Conservation (phyloP, 2,329 filamentous ascomycete species). For the Bertia moriformis region DNA sequence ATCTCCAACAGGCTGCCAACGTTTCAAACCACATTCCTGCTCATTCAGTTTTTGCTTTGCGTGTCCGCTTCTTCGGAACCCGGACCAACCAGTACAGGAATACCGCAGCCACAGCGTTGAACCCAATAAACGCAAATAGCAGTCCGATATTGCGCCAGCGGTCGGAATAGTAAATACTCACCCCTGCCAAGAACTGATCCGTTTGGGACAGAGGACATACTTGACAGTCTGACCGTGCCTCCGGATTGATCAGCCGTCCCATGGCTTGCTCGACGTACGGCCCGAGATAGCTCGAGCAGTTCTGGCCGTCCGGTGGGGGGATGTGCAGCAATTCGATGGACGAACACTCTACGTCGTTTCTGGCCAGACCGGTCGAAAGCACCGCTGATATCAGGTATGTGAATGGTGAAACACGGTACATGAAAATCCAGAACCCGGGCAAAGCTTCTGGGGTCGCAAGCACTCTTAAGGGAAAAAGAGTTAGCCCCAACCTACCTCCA, state of each 20-base stretch:
- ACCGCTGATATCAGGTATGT: constrained; percentile 68
- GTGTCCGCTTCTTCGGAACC: constrained; percentile 21
- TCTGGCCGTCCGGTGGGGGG: constrained; percentile 38
- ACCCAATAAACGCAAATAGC: constrained; percentile 40
- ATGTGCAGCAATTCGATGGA: constrained; percentile 57
- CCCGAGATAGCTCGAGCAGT: constrained; percentile 43
- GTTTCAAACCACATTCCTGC: too few relatives aligned
- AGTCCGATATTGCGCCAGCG: constrained; percentile 59
- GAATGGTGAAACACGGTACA: constrained; percentile 71
- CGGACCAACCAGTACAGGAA: constrained; percentile 38
- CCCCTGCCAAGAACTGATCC: constrained; percentile 30
- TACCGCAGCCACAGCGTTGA: constrained; percentile 41
- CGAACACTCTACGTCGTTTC: constrained; percentile 51
- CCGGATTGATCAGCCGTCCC: constrained; percentile 36
- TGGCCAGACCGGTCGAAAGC: constrained; percentile 55
- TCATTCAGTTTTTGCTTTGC: constrained; percentile 4
- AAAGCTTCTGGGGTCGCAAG: constrained; percentile 47
- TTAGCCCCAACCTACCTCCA: constrained; percentile 6
- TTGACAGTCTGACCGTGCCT: constrained; percentile 32
- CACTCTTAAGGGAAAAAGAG: constrained; percentile 31
- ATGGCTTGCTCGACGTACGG: constrained; percentile 30
- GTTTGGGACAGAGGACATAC: constrained; percentile 38
- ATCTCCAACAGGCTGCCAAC: too few relatives aligned
- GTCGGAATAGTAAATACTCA: constrained; percentile 36
- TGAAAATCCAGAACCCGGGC: constrained; percentile 69